phyloP scores from a whole-genome alignment of 345 rosid genomes.

The Eucalyptus marginata region DNA sequence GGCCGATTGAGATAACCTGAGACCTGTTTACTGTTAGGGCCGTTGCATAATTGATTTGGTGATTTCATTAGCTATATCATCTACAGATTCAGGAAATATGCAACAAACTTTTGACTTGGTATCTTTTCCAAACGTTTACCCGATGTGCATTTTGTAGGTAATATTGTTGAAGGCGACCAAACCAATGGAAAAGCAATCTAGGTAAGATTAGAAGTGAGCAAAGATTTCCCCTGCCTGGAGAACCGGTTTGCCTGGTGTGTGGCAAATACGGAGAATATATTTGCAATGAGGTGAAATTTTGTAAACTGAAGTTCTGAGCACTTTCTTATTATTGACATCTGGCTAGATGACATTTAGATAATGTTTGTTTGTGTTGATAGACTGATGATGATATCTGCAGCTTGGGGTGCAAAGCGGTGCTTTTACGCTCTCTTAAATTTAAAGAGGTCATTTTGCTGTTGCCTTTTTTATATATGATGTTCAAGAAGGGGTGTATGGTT shows the following conservation, averaged over 20 bases:
- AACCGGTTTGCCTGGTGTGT: constrained; percentile 59
- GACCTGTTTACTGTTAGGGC: not conserved
- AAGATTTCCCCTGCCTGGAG: constrained; percentile 43
- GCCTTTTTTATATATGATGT: not conserved
- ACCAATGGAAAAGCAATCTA: not conserved
- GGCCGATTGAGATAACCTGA: not conserved
- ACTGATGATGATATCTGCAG: constrained; percentile 72
- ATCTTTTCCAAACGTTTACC: not conserved
- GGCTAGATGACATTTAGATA: not conserved
- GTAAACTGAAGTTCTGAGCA: not conserved
- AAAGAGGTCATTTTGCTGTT: constrained; percentile 19
- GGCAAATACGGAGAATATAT: constrained; percentile 68
- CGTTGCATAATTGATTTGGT: not conserved
- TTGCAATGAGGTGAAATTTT: constrained; percentile 37
- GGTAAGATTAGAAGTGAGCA: constrained; percentile 35
- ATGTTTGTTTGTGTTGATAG: constrained; percentile 14
- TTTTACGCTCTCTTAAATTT: constrained; percentile 22
- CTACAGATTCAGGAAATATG: not conserved
- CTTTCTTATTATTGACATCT: not conserved
- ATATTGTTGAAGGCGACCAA: constrained; percentile 6
- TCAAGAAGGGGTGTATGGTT: not conserved
- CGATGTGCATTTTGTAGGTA: constrained; percentile 4
- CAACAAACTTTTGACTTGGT: not conserved
- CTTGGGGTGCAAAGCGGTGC: constrained; percentile 52
- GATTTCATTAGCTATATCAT: not conserved